A percentile compares a stretch with the other conserved stretches of the same genome.
These are phyloP conservation scores for Calonectria fujianensis DNA, from an alignment of 2,329 filamentous ascomycete genomes.

Conservation along the genomic window DNA sequence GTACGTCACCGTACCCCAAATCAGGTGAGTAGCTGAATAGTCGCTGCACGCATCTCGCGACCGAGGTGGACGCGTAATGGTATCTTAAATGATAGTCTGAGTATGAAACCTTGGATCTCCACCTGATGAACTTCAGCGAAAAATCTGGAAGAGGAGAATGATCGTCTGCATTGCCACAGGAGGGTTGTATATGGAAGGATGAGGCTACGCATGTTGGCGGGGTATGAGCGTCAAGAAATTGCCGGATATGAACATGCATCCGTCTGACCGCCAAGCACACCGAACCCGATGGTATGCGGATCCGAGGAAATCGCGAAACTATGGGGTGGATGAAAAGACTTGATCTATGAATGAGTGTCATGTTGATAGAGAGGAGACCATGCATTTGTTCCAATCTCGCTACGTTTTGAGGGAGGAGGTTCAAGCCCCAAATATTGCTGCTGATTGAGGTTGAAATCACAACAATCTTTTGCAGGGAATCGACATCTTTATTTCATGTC, in stretches of 20 bases:
- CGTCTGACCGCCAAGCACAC: neutral
- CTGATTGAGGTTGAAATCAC: no score
- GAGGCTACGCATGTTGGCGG: neutral
- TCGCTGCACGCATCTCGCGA: neutral
- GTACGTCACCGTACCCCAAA: neutral
- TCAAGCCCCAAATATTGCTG: no score
- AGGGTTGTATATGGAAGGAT: neutral
- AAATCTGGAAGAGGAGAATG: neutral
- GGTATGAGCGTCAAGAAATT: conserved; percentile 2
- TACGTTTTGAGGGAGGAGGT: no score
- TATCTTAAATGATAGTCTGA: neutral
- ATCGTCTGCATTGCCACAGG: neutral
- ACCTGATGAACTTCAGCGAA: neutral
- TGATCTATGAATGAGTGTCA: no score
- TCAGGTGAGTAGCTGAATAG: no score
- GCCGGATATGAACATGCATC: neutral
- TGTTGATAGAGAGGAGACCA: no score
- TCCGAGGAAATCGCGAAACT: no score
- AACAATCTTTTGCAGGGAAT: no score
- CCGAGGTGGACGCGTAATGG: neutral
- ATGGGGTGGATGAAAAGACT: no score
- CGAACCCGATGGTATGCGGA: no score
- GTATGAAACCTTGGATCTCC: neutral
- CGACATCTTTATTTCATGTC: no score
- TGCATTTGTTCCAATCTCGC: no score